Conservation (phyloP, 345 rosid genomes). For the Bruguiera sexangula region DNA sequence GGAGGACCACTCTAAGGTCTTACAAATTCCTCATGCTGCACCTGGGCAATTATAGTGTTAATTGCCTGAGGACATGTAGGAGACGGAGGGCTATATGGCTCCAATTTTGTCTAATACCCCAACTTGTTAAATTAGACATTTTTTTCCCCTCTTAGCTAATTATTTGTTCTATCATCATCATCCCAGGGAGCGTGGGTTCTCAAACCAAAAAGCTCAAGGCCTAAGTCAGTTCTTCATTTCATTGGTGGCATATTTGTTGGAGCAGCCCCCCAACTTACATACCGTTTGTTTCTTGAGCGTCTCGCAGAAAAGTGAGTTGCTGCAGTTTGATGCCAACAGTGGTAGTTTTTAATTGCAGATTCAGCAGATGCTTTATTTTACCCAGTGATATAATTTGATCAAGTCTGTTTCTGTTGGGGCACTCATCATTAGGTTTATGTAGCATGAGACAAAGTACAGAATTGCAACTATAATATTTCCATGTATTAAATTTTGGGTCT, state of each 20-base stretch:
- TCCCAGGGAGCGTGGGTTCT: slow-evolving; percentile 94
- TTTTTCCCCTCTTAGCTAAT: background rate
- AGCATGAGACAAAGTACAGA: no score
- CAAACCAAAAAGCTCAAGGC: slow-evolving; percentile 57
- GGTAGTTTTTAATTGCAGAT: background rate
- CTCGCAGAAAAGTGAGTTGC: slow-evolving; percentile 76
- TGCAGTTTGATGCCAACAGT: background rate
- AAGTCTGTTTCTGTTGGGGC: no score
- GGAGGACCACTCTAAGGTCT: no score
- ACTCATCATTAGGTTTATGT: no score
- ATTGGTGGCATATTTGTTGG: slow-evolving; percentile 97
- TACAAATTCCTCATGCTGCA: no score
- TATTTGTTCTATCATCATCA: slow-evolving; percentile 13
- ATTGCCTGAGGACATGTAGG: no score
- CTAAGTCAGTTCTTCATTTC: slow-evolving; percentile 81
- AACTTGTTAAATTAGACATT: background rate
- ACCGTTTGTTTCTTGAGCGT: slow-evolving; percentile 89
- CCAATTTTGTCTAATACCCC: background rate
- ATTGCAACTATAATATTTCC: background rate
- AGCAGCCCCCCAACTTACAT: slow-evolving; percentile 97
- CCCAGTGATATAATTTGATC: background rate
- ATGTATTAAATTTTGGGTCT: background rate
- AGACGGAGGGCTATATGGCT: background rate
- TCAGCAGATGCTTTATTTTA: background rate
- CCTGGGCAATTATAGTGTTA: no score